Base-by-base conservation (phyloP, 345 rosid genomes). In the Aurinia saxatilis region DNA sequence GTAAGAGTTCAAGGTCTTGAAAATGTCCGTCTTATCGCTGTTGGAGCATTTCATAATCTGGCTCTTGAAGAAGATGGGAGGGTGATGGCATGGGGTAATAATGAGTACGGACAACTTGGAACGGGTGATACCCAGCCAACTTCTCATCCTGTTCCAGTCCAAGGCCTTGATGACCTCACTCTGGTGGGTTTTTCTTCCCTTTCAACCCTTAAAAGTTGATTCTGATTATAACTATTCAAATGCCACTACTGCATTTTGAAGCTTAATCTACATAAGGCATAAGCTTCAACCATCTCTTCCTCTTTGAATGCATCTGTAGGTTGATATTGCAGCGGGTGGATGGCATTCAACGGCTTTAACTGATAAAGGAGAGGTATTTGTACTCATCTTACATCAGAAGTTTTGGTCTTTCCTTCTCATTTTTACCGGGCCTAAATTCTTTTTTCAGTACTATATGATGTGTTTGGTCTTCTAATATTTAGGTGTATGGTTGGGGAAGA, bases 401-500 rank as follows among this genome's bases (percentile, higher is more conserved):
- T n/a, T 18, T 37, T n/a, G 2, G 0, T 29, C 33, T 12, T 34
- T 33, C 34, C 39, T 50, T 51, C 19, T n/a, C n/a, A n/a, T n/a
- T n/a, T n/a, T n/a, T n/a, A n/a, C n/a, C n/a, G n/a, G n/a, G n/a
- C n/a, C n/a, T n/a, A n/a, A n/a, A n/a, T n/a, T n/a, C n/a, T n/a
- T n/a, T n/a, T n/a, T n/a, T n/a, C n/a, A 33, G 25, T 18, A 11
- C 8, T 3, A 61, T 61, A 37, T 25, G 34, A 33, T 38, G 29
- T 40, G 30, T 34, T 50, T 68, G 61, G 5, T 51, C 25, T 42
- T 60, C 2, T 44, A 5, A 42, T 17, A 23, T 47, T 33, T 71
- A 93, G 97, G 97, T 93, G 39, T 90, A 81, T 80, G 96, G 88
- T 25, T 93, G 99, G 99, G 99, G 99, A 71, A 85, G 99, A 82